phyloP scores from a whole-genome alignment of 257 asterid genomes.

The Striga asiatica region DNA sequence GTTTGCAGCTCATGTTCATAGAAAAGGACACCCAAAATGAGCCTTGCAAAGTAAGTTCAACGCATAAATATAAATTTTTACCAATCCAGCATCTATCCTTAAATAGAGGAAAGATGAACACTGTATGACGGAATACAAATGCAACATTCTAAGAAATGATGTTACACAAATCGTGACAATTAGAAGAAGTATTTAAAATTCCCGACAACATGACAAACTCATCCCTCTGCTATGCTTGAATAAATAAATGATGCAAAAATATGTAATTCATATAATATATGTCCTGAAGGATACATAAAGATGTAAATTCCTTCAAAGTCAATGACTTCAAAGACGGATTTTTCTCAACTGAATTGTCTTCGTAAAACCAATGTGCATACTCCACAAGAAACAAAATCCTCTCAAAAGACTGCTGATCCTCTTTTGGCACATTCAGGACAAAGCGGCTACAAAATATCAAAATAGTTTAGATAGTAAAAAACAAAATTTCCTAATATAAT shows the following conservation, averaged over 20 bases:
- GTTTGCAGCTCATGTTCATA: background rate
- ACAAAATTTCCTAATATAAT: background rate
- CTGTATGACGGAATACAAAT: background rate
- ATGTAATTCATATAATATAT: background rate
- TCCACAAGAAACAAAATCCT: conserved; percentile 96
- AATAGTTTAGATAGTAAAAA: background rate
- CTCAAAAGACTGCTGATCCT: conserved; percentile 95
- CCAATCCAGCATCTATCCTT: background rate
- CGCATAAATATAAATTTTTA: background rate
- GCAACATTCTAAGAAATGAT: background rate
- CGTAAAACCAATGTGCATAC: conserved; percentile 96
- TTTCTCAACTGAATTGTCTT: conserved; percentile 87
- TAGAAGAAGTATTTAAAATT: background rate
- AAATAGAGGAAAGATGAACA: background rate
- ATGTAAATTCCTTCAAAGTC: conserved; percentile 87
- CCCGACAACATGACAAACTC: background rate
- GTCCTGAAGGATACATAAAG: conserved; percentile 66
- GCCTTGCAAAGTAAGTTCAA: background rate
- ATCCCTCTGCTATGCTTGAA: background rate
- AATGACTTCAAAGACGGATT: conserved; percentile 90
- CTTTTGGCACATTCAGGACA: conserved; percentile 94
- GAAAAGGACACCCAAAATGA: background rate
- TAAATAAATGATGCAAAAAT: background rate
- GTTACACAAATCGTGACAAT: too few relatives aligned
- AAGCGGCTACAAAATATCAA: conserved; percentile 61